Base-by-base conservation (phyloP, 2,329 filamentous ascomycete genomes). In the Verticillium zaregamsianum region DNA sequence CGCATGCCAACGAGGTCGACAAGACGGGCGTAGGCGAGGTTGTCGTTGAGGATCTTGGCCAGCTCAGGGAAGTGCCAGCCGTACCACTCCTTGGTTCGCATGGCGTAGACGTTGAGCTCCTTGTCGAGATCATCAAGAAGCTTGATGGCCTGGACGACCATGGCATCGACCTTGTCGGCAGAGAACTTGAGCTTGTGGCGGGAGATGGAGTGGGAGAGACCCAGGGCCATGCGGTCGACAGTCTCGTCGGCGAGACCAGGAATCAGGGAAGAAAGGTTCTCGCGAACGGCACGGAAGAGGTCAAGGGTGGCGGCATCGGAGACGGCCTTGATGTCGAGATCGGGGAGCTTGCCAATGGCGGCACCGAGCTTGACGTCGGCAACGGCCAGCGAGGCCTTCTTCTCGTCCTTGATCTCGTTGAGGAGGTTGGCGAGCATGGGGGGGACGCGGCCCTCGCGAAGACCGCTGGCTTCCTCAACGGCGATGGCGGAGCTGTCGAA, bases 41-140 rank as follows among this genome's bases (percentile, higher is more conserved):
- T 99, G 84, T 99, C 95, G 77, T 96, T 96, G 69, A 97, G 85
- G 73, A 98, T 97, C 80, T 93, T 94, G 73, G 92, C 93, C 85
- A 99, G 88, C 82, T 99, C 95, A 49, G 95, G 95, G 82, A 98
- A 99, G 79, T 98, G 95, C 95, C 95, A 99, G 72, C 95, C 95
- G 75, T 99, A 99, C 95, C 95, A 99, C 79, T 99, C 95, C 87
- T 98, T 98, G 65, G 97, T 93, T 76, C 95, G 86, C 95, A 99
- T 99, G 67, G 95, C 94, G 74, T 97, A 98, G 70, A 92, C 95
- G 82, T 99, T 99, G 66, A 99, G 83, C 79, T 99, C 95, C 84
- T 99, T 99, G 82, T 99, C 95, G 65, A 99, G 82, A 67, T 99
- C 95, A 74, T 99, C 95, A 56, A 99, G 84, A 59, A 97, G 86